phyloP scores from a whole-genome alignment of 2,329 filamentous ascomycete genomes.

The Lecanoromycetidae sp. region DNA sequence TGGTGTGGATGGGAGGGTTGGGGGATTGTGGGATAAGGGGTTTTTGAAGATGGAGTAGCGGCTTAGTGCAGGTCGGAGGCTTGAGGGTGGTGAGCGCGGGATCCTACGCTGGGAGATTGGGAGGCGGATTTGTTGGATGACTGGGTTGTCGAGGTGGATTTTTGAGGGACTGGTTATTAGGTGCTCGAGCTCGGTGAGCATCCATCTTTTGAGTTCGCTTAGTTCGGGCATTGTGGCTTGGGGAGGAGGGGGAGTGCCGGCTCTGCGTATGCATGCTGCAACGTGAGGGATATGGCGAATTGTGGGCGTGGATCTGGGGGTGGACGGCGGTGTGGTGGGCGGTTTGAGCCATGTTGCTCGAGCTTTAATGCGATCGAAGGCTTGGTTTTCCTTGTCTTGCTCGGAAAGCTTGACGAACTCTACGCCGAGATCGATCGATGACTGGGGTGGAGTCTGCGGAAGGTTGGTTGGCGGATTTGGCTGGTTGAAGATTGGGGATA shows the following conservation, averaged over 20 bases:
- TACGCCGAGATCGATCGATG: not conserved
- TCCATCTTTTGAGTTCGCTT: not conserved
- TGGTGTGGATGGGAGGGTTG: not conserved
- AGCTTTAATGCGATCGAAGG: constrained; percentile 7
- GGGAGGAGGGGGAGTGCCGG: not conserved
- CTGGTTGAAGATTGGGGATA: not conserved
- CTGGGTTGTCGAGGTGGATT: constrained; percentile 6
- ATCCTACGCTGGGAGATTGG: not conserved
- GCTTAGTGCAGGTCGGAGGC: not conserved
- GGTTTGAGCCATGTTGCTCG: not conserved
- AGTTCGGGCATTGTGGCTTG: not conserved
- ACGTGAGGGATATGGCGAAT: not conserved
- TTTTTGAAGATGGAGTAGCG: not conserved
- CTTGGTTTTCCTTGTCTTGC: constrained; percentile 2
- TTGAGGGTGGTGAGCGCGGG: not conserved
- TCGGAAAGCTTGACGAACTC: not conserved
- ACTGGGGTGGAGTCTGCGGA: not conserved
- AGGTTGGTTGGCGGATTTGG: not conserved
- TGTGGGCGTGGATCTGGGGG: not conserved
- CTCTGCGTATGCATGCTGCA: not conserved
- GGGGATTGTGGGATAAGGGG: not conserved
- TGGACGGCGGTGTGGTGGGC: not conserved
- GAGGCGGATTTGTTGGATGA: constrained; percentile 1
- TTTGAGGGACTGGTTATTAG: not conserved
- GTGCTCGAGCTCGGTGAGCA: constrained; percentile 5